A percentile compares a stretch with the other conserved stretches of the same genome.
These are phyloP conservation scores for Cotoneaster glaucophyllus DNA, from an alignment of 306 rosid species.

Conservation along the genomic window DNA sequence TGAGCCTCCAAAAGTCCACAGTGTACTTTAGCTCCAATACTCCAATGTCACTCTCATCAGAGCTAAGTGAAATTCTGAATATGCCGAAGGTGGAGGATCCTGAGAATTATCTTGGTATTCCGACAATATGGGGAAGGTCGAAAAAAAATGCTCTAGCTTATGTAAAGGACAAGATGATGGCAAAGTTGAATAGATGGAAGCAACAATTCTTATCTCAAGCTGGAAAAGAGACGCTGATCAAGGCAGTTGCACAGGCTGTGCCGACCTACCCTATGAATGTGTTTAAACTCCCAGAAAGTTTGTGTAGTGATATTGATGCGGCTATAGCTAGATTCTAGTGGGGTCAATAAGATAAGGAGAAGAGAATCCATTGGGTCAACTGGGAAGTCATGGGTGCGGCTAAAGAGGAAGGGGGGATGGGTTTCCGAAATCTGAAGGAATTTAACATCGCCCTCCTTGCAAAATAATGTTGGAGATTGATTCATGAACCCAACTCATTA, in stretches of 20 bases:
- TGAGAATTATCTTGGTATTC: not conserved
- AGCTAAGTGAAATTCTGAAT: too few species aligned
- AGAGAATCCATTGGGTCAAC: not conserved
- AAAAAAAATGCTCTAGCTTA: not conserved
- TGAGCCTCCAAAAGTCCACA: too few species aligned
- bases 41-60: accelerated
- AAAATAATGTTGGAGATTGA: not conserved
- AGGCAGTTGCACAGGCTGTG: not conserved
- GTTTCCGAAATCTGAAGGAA: not conserved
- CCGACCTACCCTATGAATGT: not conserved
- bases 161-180: not conserved
- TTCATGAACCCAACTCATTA: not conserved
- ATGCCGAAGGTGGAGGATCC: too few species aligned
- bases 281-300: not conserved
- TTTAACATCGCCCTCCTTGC: not conserved
- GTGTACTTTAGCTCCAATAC: too few species aligned
- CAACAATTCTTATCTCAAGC: not conserved
- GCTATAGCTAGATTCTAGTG: not conserved
- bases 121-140: not conserved
- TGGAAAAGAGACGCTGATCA: not conserved
- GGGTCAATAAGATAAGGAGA: not conserved
- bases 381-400: not conserved
- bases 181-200: not conserved
- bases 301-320: not conserved
- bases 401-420: not conserved